Evolutionary conservation across 192 early-diverging fungal genomes (phyloP).

Genomic region (Mortierella claussenii): DNA sequence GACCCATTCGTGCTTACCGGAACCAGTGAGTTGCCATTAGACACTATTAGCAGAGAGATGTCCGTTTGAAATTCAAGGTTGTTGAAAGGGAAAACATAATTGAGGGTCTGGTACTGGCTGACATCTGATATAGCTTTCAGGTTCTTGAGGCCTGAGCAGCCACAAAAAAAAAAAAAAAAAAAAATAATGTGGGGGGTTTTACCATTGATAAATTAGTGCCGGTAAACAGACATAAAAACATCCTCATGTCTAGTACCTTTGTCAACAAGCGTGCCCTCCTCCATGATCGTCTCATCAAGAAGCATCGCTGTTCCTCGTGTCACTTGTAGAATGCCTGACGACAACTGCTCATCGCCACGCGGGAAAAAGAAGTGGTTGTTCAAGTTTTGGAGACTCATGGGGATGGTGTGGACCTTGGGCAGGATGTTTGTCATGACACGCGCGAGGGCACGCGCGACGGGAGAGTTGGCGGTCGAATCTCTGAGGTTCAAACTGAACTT

Average conservation of each 20-base stretch:
- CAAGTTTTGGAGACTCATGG: slow-evolving; percentile 69
- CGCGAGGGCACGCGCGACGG: slow-evolving; percentile 9
- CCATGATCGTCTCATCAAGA: slow-evolving; percentile 77
- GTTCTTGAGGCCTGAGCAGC: slow-evolving; percentile 76
- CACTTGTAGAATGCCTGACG: slow-evolving; percentile 74
- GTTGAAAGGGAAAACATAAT: slow-evolving; percentile 77
- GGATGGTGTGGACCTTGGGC: slow-evolving; percentile 67
- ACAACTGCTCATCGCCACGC: slow-evolving; percentile 65
- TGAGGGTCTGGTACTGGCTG: slow-evolving; percentile 69
- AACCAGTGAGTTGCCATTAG: slow-evolving; percentile 74
- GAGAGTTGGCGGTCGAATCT: slow-evolving; percentile 36
- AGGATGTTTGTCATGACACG: slow-evolving; percentile 46
- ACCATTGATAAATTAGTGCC: no score
- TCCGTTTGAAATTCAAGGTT: slow-evolving; percentile 76
- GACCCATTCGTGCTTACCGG: slow-evolving; percentile 60
- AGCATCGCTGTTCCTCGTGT: slow-evolving; percentile 66
- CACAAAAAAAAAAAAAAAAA: no score
- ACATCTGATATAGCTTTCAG: slow-evolving; percentile 71
- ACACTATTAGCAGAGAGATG: slow-evolving; percentile 71
- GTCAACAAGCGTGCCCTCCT: slow-evolving; percentile 75
- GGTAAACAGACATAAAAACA: not conserved
- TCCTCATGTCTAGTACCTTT: slow-evolving; percentile 50
- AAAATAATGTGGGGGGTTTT: no score
- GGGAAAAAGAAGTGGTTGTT: slow-evolving; percentile 70
- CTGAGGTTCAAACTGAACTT: slow-evolving; percentile 76